These are phyloP conservation scores for Sugiyamaella chiloensis DNA, from an alignment of 805 yeast genomes.

Conservation along the genomic window DNA sequence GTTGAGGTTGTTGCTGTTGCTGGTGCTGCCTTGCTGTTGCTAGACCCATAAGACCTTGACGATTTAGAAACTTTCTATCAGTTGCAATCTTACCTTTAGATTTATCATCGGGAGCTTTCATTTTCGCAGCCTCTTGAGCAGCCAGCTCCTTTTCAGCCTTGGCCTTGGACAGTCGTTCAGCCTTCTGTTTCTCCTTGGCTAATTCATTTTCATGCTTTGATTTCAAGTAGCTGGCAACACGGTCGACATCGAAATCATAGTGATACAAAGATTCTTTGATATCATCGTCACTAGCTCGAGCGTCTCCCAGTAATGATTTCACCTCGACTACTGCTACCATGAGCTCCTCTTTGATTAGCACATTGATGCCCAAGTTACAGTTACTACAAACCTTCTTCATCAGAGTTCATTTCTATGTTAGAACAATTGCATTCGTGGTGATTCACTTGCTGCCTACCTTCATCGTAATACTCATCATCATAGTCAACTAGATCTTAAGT, in stretches of 20 bases:
- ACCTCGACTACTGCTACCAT: conserved; percentile 25
- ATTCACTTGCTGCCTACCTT: conserved; percentile 22
- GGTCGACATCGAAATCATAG: conserved; percentile 54
- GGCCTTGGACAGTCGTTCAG: conserved; percentile 11
- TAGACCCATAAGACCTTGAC: conserved; percentile 17
- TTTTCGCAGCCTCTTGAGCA: background rate
- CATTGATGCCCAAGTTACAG: background rate
- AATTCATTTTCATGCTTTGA: conserved; percentile 28
- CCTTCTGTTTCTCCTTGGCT: conserved; percentile 17
- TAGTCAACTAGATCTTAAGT: conserved; percentile 11
- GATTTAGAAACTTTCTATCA: background rate
- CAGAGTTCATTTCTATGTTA: conserved; percentile 24
- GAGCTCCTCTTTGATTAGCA: conserved; percentile 22
- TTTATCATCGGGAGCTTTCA: background rate
- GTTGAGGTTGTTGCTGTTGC: background rate
- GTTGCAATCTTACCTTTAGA: background rate
- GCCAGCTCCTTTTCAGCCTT: conserved; percentile 7
- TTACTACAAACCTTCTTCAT: conserved; percentile 25
- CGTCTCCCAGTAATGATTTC: conserved; percentile 28
- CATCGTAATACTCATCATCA: conserved; percentile 19
- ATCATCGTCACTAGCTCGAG: conserved; percentile 46
- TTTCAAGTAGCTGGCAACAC: conserved; percentile 46
- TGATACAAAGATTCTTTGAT: conserved; percentile 58
- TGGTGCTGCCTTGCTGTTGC: conserved; percentile 4
- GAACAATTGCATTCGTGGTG: conserved; percentile 15